A percentile compares a stretch with the other conserved stretches of the same genome.
phyloP scores from a whole-genome alignment of 192 early-diverging fungal genomes.

The Coemansia umbellata region DNA sequence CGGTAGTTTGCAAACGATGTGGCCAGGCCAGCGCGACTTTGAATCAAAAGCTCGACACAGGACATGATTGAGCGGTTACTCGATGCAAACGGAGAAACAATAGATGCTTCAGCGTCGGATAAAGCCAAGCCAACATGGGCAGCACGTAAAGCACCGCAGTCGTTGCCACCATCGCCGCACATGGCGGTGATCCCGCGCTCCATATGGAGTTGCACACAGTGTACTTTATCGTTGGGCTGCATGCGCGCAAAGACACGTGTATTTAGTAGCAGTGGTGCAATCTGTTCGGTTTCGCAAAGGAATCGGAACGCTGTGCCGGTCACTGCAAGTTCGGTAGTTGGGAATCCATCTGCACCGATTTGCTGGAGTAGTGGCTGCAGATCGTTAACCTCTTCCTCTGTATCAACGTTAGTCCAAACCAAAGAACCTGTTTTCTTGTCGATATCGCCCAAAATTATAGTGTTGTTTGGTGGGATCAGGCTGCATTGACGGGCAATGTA shows the following conservation, averaged over 20 bases:
- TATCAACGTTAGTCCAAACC: slow-evolving; percentile 60
- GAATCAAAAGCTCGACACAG: slow-evolving; percentile 55
- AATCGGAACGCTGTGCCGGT: slow-evolving; percentile 65
- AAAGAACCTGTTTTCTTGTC: slow-evolving; percentile 39
- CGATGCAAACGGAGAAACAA: slow-evolving; percentile 77
- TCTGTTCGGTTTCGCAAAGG: slow-evolving; percentile 43
- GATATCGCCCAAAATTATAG: slow-evolving; percentile 54
- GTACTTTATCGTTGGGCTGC: slow-evolving; percentile 74
- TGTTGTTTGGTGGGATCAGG: slow-evolving; percentile 13
- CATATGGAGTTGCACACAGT: slow-evolving; percentile 72
- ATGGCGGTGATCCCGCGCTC: slow-evolving; percentile 71
- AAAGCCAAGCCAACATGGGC: slow-evolving; percentile 78
- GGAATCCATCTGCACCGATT: slow-evolving; percentile 24
- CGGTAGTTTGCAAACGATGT: slow-evolving; percentile 8
- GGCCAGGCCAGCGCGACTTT: slow-evolving; percentile 26
- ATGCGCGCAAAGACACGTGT: slow-evolving; percentile 77
- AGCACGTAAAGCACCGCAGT: slow-evolving; percentile 77
- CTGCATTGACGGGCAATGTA: slow-evolving; percentile 60
- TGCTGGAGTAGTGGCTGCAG: slow-evolving; percentile 7
- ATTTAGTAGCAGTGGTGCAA: slow-evolving; percentile 57
- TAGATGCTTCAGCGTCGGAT: slow-evolving; percentile 74
- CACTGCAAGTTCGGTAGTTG: slow-evolving; percentile 61
- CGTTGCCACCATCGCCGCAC: slow-evolving; percentile 86
- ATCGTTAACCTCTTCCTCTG: slow-evolving; percentile 32
- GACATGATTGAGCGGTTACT: slow-evolving; percentile 59